phyloP scores from a whole-genome alignment of 495 filamentous ascomycete genomes.

The Hyaloscypha finlandica region DNA sequence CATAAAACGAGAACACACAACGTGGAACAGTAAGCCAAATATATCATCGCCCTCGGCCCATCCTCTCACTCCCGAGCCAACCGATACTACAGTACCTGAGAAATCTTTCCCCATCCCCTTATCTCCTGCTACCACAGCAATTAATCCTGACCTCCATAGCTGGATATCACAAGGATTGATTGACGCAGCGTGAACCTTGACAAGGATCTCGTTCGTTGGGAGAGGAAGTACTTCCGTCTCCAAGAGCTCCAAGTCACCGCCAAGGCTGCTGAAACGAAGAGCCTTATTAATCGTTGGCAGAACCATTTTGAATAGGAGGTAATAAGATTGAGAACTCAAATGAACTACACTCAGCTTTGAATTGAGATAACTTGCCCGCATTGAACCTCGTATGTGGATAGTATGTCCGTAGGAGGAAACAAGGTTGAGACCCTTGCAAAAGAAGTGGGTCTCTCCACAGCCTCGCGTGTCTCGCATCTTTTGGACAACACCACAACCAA shows the following conservation, averaged over 20 bases:
- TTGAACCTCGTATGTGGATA: background rate
- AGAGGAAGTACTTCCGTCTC: slow-evolving; percentile 27
- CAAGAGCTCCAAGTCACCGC: slow-evolving; percentile 14
- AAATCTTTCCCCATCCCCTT: slow-evolving; percentile 47
- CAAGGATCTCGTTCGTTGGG: slow-evolving; percentile 45
- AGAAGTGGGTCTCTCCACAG: background rate
- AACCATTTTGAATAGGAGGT: slow-evolving; percentile 12
- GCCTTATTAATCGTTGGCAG: slow-evolving; percentile 23
- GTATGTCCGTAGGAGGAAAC: background rate
- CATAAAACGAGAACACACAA: slow-evolving; percentile 12
- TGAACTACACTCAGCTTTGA: background rate
- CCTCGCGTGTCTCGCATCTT: slow-evolving; percentile 6
- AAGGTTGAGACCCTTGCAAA: background rate
- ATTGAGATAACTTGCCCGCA: background rate
- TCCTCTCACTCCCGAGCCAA: slow-evolving; percentile 43
- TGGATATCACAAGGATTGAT: slow-evolving; percentile 54
- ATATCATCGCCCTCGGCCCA: slow-evolving; percentile 55
- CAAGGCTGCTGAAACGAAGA: slow-evolving; percentile 12
- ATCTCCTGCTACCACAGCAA: slow-evolving; percentile 25
- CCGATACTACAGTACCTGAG: slow-evolving; percentile 48
- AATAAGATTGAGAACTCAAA: background rate
- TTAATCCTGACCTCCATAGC: slow-evolving; percentile 32
- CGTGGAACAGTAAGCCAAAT: slow-evolving; percentile 39
- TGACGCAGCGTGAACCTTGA: slow-evolving; percentile 52
- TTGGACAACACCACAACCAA: slow-evolving; percentile 6